Percentiles rank a stretch among this genome's conserved stretches.
phyloP scores from a whole-genome alignment of 2,329 filamentous ascomycete genomes.

The Metarhizium humberi region DNA sequence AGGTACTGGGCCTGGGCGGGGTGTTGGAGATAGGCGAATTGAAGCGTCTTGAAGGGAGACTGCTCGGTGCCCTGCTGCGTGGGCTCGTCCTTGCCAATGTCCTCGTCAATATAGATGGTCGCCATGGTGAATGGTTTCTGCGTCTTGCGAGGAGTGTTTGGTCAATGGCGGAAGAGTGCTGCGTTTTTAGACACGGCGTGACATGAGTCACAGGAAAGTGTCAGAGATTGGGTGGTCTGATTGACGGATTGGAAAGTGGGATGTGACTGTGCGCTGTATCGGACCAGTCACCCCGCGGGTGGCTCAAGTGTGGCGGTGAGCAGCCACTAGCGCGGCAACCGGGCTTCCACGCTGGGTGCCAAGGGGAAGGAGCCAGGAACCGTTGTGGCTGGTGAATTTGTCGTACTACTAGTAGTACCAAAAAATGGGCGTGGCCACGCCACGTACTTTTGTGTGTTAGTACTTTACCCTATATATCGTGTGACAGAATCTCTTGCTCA shows the following conservation, averaged over 20 bases:
- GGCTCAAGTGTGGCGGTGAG: neutral
- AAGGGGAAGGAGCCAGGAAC: no score
- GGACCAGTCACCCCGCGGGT: neutral
- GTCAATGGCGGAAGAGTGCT: neutral
- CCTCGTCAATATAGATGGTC: constrained; percentile 55
- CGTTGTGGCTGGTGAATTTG: no score
- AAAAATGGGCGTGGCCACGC: no score
- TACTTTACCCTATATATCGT: no score
- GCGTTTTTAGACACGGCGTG: neutral
- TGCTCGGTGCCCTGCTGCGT: constrained; percentile 58
- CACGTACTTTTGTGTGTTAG: no score
- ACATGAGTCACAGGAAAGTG: neutral
- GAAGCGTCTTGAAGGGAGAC: constrained; percentile 72
- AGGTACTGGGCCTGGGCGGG: constrained; percentile 21
- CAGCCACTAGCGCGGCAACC: neutral
- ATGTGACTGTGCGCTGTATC: neutral
- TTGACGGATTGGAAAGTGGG: neutral
- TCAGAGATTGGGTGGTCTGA: neutral
- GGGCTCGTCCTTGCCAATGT: constrained; percentile 63
- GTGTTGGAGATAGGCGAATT: constrained; percentile 58
- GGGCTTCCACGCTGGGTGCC: no score
- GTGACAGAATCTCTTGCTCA: no score
- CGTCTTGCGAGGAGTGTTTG: constrained; percentile 3
- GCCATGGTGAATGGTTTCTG: constrained; percentile 16
- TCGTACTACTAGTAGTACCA: no score